phyloP scores from a whole-genome alignment of 116 monocot genomes.

The Zostera marina region DNA sequence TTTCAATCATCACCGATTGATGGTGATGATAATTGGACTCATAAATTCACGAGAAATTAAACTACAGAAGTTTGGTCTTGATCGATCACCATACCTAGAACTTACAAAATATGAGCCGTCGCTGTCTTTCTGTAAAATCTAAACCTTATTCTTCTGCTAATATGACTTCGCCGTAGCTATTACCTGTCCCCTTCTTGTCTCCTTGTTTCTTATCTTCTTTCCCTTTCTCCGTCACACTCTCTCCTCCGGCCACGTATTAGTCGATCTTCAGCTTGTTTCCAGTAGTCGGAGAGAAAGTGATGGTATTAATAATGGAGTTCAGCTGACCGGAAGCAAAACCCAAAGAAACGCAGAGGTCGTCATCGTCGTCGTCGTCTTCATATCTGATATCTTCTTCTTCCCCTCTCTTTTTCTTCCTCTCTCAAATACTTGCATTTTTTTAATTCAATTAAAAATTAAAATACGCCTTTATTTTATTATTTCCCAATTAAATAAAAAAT shows the following conservation, averaged over 20 bases:
- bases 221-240: conserved; percentile 16
- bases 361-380: conserved; percentile 9
- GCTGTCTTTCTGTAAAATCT: conserved; percentile 32
- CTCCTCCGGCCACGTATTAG: no score
- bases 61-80: no score
- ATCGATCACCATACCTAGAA: conserved; percentile 5
- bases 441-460: not conserved
- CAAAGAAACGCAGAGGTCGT: conserved; percentile 19
- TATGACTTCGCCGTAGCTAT: conserved; percentile 18
- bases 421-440: not conserved
- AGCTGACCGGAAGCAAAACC: conserved; percentile 5
- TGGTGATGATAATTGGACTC: no score
- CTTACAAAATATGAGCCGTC: conserved; percentile 16
- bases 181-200: conserved; percentile 21
- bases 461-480: not conserved
- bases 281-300: no score
- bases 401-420: not conserved
- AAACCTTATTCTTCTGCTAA: conserved; percentile 18
- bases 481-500: conserved; percentile 4
- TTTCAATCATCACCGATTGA: not conserved
- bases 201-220: conserved; percentile 3
- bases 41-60: no score
- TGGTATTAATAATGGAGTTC: conserved; percentile 11
- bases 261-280: no score
- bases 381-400: conserved; percentile 3